Conservation (phyloP, 2,329 filamentous ascomycete genomes). For the Orbilia quercus region DNA sequence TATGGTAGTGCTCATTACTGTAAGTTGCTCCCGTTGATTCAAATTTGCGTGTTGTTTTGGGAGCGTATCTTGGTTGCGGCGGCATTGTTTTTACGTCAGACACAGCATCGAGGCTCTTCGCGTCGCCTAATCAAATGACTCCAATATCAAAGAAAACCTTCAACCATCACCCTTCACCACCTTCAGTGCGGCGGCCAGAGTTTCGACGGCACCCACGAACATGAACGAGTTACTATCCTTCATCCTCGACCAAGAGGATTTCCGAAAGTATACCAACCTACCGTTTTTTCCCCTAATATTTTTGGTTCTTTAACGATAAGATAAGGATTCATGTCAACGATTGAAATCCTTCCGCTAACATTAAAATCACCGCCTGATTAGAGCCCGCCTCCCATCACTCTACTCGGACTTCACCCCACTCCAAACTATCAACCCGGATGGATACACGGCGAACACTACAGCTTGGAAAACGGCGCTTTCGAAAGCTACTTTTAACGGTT, state of each 20-base stretch:
- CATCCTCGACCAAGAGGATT: slow-evolving; percentile 63
- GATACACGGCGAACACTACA: slow-evolving; percentile 80
- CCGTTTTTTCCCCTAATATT: slow-evolving; percentile 1
- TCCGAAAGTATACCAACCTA: slow-evolving; percentile 63
- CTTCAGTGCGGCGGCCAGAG: no score
- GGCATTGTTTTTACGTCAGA: slow-evolving; percentile 37
- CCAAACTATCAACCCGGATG: slow-evolving; percentile 81
- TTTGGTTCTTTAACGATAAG: no score
- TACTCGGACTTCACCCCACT: slow-evolving; percentile 87
- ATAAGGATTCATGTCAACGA: no score
- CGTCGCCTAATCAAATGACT: slow-evolving; percentile 8
- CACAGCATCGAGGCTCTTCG: not conserved
- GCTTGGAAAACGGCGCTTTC: slow-evolving; percentile 82
- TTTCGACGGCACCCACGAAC: slow-evolving; percentile 1
- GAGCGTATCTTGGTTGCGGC: slow-evolving; percentile 6
- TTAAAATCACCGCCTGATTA: slow-evolving; percentile 62
- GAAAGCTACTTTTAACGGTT: slow-evolving; percentile 70
- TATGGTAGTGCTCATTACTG: no score
- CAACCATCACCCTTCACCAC: not conserved
- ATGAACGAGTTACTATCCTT: slow-evolving; percentile 60
- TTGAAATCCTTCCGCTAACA: no score
- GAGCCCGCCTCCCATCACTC: slow-evolving; percentile 81
- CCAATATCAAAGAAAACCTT: slow-evolving; percentile 1
- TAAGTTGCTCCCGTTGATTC: no score
- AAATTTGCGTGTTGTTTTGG: not conserved